Percentiles rank a stretch among this genome's conserved stretches.
phyloP scores from a whole-genome alignment of 78 protist species.

The Blattamonas nauphoetae region DNA sequence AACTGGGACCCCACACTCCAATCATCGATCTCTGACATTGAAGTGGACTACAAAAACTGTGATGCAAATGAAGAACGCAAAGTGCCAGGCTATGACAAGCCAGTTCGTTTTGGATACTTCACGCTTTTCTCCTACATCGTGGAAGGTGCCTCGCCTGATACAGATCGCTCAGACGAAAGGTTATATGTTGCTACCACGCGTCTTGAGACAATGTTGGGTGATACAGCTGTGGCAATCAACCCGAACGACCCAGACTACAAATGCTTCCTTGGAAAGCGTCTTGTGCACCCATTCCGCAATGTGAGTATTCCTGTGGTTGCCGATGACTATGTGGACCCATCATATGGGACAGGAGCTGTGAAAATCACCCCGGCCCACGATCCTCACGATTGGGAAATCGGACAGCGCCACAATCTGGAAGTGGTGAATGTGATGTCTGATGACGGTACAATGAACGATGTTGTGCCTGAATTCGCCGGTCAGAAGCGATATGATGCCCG shows the following conservation, averaged over 20 bases:
- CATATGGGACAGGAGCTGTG: constrained; percentile 93
- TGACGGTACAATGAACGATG: constrained; percentile 62
- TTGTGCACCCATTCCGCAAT: constrained; percentile 20
- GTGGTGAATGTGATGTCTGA: constrained; percentile 57
- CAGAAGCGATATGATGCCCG: constrained; percentile 27
- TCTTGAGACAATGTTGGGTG: constrained; percentile 97
- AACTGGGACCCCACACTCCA: constrained; percentile 92
- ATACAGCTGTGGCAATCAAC: constrained; percentile 95
- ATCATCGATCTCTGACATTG: constrained; percentile 94
- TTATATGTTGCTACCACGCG: constrained; percentile 96
- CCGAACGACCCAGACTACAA: constrained; percentile 79
- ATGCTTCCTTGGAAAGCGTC: background rate
- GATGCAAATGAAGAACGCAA: constrained; percentile 25
- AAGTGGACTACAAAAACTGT: constrained; percentile 75
- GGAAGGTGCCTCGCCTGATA: background rate
- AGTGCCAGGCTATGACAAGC: constrained; percentile 61
- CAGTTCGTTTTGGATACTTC: background rate
- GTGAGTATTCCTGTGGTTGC: constrained; percentile 72
- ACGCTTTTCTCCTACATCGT: background rate
- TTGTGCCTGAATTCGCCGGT: constrained; percentile 17
- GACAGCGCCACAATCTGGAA: constrained; percentile 72
- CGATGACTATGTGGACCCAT: constrained; percentile 67
- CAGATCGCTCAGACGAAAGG: constrained; percentile 30
- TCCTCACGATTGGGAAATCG: constrained; percentile 86
- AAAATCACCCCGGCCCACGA: constrained; percentile 97